Conservation (phyloP, 2,329 filamentous ascomycete genomes). For the Orbilia oligospora region DNA sequence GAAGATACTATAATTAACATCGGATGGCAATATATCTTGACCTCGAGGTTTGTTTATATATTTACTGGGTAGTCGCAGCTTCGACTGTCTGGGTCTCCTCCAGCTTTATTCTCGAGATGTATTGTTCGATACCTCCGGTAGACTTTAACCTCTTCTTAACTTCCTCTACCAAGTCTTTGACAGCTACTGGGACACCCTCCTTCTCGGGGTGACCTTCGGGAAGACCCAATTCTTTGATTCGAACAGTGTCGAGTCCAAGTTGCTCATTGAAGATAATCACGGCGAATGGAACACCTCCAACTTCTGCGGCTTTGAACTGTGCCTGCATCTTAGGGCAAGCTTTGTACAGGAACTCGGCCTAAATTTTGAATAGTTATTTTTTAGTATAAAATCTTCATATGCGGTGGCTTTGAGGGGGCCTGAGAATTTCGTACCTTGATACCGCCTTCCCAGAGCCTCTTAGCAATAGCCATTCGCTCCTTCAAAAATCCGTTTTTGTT, state of each 20-base stretch:
- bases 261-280: slow-evolving; percentile 94
- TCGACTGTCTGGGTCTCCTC: slow-evolving; percentile 28
- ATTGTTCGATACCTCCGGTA: slow-evolving; percentile 54
- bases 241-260: slow-evolving; percentile 83
- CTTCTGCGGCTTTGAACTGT: slow-evolving; percentile 93
- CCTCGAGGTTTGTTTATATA: not conserved
- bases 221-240: slow-evolving; percentile 87
- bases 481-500: slow-evolving; percentile 83
- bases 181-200: slow-evolving; percentile 82
- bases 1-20: slow-evolving; percentile 1
- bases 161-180: slow-evolving; percentile 75
- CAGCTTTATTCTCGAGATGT: slow-evolving; percentile 54
- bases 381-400: not conserved
- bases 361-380: slow-evolving; percentile 49
- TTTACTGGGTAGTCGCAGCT: slow-evolving; percentile 34
- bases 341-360: slow-evolving; percentile 89
- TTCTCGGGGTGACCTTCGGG: slow-evolving; percentile 89
- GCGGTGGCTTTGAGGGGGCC: not conserved
- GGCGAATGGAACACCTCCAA: slow-evolving; percentile 83
- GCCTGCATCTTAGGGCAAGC: slow-evolving; percentile 87
- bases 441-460: slow-evolving; percentile 84
- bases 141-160: slow-evolving; percentile 71
- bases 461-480: slow-evolving; percentile 85
- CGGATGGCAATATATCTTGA: not conserved
- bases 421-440: slow-evolving; percentile 76